Evolutionary conservation across 768 basidiomycete genomes (phyloP), one percentile per base, ranked within the genome.

Genomic region (Leccinum imitatum): DNA sequence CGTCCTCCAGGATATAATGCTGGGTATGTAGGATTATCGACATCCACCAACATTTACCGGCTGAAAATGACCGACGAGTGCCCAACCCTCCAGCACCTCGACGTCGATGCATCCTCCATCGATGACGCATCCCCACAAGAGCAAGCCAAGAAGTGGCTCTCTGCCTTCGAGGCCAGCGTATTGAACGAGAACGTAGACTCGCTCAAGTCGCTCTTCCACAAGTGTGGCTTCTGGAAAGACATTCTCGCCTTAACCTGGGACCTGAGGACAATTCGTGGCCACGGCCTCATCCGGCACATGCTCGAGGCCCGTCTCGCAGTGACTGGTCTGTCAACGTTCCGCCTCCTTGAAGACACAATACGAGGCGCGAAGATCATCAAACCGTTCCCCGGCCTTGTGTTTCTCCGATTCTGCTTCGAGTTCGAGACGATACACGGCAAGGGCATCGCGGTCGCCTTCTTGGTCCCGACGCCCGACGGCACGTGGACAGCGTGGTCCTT

Each of bases 401-500:
- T 86, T 82, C 69, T 90, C 46, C 79, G 81, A 27, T 71, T 79
- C 33, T 69, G 82, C 57, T 87, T 90, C 67, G 78, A 73, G 5
- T 90, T 89, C 63, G 83, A 81, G 6, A 76, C 77, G 4, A 59
- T 69, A 2, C 69, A 79, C 1, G 87, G 84, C 0, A 65, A 76
- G 6, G 82, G 79, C 2, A 79, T 78, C 1, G 86, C 85, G 5
- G 71, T 89, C 35, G 77, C 77, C 10, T 79, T 84, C 35, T 76
- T 90, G 23, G 76, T 89, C 1, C 65, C 75, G 4, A 69, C 69
- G 13, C 69, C 76, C 5, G 31, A 58, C 25, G 71, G 70, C 27
- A 48, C 54, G 19, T 90, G 88, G 89, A 84, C 80, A 66, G 85
- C 85, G 0, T 81, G 84, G 68, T 77, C 78, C 14, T 61, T 88